phyloP scores from a whole-genome alignment of 2,329 filamentous ascomycete species.

The Colletotrichum orbiculare region DNA sequence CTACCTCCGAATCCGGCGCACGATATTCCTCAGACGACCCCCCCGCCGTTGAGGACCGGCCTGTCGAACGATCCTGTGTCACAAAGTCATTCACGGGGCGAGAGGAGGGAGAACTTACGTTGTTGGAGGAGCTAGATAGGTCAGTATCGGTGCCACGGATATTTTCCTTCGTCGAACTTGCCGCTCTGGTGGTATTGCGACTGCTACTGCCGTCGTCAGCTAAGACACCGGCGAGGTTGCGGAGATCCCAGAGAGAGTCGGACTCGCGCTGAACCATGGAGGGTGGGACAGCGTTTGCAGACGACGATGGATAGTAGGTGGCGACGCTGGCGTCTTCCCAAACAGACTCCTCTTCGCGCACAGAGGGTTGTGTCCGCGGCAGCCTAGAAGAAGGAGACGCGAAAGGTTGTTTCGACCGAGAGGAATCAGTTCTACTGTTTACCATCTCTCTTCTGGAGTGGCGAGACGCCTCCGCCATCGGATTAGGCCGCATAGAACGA shows the following conservation, averaged over 20 bases:
- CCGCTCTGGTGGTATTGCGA: neutral
- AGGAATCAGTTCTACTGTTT: too few species aligned
- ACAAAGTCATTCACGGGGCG: constrained; percentile 18
- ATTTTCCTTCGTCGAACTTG: constrained; percentile 1
- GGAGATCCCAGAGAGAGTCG: neutral
- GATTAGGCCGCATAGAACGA: too few species aligned
- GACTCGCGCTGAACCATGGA: constrained; percentile 11
- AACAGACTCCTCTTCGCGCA: neutral
- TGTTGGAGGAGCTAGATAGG: constrained; percentile 1
- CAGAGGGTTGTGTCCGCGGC: neutral
- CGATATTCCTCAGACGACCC: too few species aligned
- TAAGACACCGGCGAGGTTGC: neutral
- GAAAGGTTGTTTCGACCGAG: too few species aligned
- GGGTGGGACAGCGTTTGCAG: neutral
- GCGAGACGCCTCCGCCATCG: too few species aligned
- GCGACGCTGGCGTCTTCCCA: neutral
- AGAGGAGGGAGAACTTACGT: constrained; percentile 23
- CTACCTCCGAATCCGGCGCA: too few species aligned
- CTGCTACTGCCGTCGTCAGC: neutral
- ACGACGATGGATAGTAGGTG: neutral
- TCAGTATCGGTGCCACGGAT: neutral
- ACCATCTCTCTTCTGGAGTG: too few species aligned
- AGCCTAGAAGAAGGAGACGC: too few species aligned
- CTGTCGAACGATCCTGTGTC: constrained; percentile 19
- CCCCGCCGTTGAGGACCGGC: neutral